Base-by-base conservation (phyloP, 1,139 yeast genomes). In the Taphrina wiesneri region DNA sequence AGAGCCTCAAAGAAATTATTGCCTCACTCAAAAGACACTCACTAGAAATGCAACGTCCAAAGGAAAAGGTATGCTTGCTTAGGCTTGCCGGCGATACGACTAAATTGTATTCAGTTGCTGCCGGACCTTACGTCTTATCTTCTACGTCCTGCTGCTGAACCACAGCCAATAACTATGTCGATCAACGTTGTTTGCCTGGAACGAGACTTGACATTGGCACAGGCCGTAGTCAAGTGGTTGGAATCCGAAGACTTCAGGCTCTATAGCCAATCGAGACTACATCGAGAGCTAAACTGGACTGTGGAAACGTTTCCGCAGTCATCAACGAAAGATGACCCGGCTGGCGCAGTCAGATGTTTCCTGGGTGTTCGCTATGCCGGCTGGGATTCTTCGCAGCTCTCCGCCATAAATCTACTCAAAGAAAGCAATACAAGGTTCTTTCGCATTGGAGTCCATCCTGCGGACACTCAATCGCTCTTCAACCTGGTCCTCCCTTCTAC, bases 381-480 rank as follows among this genome's bases (percentile, higher is more conserved):
- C 28, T 45, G 49, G 49, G 49, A 45, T 28, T 5, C 25, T 21
- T 7, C 49, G 2, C 49, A 45, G 49, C 49, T 21, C 5, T 21
- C 28, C n/a, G 49, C 49, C 25, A 45, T 45, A 11, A 11, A 21
- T 11, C 28, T 11, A n/a, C 49, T 45, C 28, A 9, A n/a, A 7
- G 49, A 45, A 11, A 19, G n/a, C 13, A 19, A 45, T 11, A 21
- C 4, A 21, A 28, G 21, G 28, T 23, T 45, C 11, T 45, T 45
- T 7, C 49, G 49, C n/a, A 45, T 45, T 28, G 26, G 49, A 11
- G 49, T 45, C 13, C 49, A 45, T 45, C 49, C 49, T 45, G 49
- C 49, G 7, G 49, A 45, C n/a, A 45, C 49, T 45, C 49, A 45
- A 21, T 45, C 49, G 13, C 49, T 45, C 26, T 13, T 45, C 28